Evolutionary conservation across 768 basidiomycete species (phyloP).

Genomic region (Russula lepida): DNA sequence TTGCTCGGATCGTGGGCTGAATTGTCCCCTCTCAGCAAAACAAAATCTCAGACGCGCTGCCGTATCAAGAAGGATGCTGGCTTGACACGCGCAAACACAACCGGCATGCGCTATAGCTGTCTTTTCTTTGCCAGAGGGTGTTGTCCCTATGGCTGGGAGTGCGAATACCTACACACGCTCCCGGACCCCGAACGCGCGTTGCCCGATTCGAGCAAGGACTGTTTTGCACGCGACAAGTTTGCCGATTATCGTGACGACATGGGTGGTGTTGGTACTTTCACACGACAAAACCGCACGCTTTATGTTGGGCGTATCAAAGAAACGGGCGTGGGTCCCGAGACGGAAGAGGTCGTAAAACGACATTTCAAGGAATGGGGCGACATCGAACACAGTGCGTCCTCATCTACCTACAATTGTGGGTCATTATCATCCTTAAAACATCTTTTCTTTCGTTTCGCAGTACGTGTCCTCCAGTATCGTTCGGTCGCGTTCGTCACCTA

Average conservation of each 20-base stretch:
- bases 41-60: slow-evolving; percentile 89
- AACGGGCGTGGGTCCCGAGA: slow-evolving; percentile 79
- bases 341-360: slow-evolving; percentile 80
- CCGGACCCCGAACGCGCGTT: slow-evolving; percentile 61
- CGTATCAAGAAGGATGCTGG: slow-evolving; percentile 83
- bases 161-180: slow-evolving; percentile 88
- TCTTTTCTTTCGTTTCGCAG: slow-evolving; percentile 29
- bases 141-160: slow-evolving; percentile 98
- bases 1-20: slow-evolving; percentile 10
- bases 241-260: slow-evolving; percentile 97
- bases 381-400: slow-evolving; percentile 75
- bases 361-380: slow-evolving; percentile 97
- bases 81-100: slow-evolving; percentile 90
- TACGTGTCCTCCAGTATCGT: slow-evolving; percentile 87
- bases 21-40: slow-evolving; percentile 50
- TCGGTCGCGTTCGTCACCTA: slow-evolving; percentile 98
- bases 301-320: slow-evolving; percentile 95
- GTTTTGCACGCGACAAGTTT: slow-evolving; percentile 95
- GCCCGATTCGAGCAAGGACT: slow-evolving; percentile 91
- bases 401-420: background rate
- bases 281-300: slow-evolving; percentile 85
- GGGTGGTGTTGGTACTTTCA: slow-evolving; percentile 98
- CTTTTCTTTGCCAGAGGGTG: slow-evolving; percentile 94
- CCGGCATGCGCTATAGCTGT: slow-evolving; percentile 87
- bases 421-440: background rate